Evolutionary conservation across 768 basidiomycete genomes (phyloP), one percentile per base, ranked within the genome.

Genomic region (Pulveroboletus sp.): DNA sequence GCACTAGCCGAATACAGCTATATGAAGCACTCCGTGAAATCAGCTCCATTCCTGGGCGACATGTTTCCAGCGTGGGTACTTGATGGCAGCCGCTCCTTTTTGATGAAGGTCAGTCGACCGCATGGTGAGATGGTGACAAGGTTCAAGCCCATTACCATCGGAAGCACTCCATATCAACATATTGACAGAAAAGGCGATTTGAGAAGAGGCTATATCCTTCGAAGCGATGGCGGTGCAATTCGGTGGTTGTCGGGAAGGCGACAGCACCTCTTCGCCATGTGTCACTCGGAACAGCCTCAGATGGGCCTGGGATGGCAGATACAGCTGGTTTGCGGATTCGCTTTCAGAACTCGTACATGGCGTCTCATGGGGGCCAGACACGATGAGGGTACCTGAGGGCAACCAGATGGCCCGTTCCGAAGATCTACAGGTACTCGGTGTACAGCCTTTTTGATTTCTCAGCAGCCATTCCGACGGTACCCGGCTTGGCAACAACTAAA

Each of bases 211-310:
- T 48, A 47, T 57, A 39, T 52, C 46, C 42, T 12, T 17, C 26
- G 24, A 46, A 39, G 51, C 44, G 32, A 39, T 44, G 28, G 28
- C 30, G 15, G 26, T 17, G 40, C 32, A n/a, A 28, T 18, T 38
- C 37, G 43, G 39, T 56, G 57, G 51, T 49, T 35, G 54, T 60
- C 46, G 57, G 36, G 57, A 59, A 43, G 57, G 53, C 10, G 57
- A 47, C 46, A 32, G 30, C 18, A 15, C 52, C 28, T 45, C 31
- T 47, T 30, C 14, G 15, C 10, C 24, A 9, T 21, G 27, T 12
- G 27, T 32, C 49, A 46, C 12, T 14, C 17, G 21, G 21, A 21
- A 21, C 21, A 21, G 21, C 2, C 21, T 2, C 21, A 3, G 3
- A 21, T 21, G 21, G 21, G 6, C 31, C 15, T 33, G 31, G 14